Evolutionary conservation across 805 yeast genomes (phyloP), one percentile per base, ranked within the genome.

Genomic region (Wickerhamiella domercqiae): DNA sequence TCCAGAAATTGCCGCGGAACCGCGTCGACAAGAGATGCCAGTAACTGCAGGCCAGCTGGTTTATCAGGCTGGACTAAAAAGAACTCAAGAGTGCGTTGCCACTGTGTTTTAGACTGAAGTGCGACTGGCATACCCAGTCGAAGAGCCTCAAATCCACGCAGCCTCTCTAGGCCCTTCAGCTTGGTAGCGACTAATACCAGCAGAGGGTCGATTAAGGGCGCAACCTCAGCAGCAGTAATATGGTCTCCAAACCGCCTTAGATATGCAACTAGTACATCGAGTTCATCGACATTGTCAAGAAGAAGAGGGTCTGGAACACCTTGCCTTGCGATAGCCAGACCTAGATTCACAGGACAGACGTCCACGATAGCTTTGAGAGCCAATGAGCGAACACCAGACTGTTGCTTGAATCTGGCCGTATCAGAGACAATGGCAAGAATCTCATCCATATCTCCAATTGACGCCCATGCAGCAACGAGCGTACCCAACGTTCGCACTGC

Each of bases 401-500:
- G n/a, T n/a, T 17, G 15, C 7, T 15, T 28, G 5, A 28, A n/a
- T 7, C 17, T 14, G 5, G 11, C 33, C 21, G 11, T 15, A 7
- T 17, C 33, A 9, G 33, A 7, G 21, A 30, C 16, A 30, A 6
- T 16, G n/a, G 33, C n/a, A 6, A 18, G 13, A 21, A 30, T 18
- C 21, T 20, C 33, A 5, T 7, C 33, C n/a, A 18, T 15, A 5
- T n/a, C 5, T n/a, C n/a, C n/a, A n/a, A n/a, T n/a, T 7, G 33
- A 7, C 21, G 11, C 20, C 5, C 21, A 30, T 6, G 18, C 33
- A 30, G 21, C 33, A 16, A 30, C 54, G 31, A 60, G 43, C 4
- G 71, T 68, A 24, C 61, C 65, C 39, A 70, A 67, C 20, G 78
- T 68, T 44, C 72, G 71, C 32, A 80, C 69, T 0, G 87, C 77